A percentile compares a stretch with the other conserved stretches of the same genome.
These are phyloP conservation scores for Theobroma cacao DNA, from an alignment of 345 rosid genomes.

Conservation along the genomic window DNA sequence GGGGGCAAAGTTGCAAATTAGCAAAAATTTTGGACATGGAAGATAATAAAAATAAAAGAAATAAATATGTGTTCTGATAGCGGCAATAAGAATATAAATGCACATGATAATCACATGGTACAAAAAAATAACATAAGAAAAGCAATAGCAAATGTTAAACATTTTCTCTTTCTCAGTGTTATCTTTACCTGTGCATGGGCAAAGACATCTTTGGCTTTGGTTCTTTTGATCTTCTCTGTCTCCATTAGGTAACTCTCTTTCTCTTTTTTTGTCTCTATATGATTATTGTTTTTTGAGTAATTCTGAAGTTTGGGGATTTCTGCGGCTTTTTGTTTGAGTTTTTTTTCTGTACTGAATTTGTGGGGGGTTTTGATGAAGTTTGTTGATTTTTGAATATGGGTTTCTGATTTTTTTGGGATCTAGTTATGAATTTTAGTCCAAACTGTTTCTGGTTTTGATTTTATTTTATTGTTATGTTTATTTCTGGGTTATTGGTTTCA, in stretches of 20 bases:
- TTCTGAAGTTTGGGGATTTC: neutral
- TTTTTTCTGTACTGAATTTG: neutral
- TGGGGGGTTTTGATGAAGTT: neutral
- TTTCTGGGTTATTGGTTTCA: neutral
- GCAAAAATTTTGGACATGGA: neutral
- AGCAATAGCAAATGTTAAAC: neutral
- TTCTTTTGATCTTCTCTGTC: neutral
- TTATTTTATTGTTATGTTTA: neutral
- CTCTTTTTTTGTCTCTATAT: neutral
- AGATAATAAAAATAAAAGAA: neutral
- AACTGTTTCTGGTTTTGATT: neutral
- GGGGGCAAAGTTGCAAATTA: neutral
- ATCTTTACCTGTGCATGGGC: neutral
- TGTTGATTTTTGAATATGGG: neutral
- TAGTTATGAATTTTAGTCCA: neutral
- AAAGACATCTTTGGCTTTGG: neutral
- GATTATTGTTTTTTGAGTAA: neutral
- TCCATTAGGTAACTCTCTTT: neutral
- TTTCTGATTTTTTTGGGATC: slow-evolving; percentile 1
- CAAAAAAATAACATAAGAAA: neutral
- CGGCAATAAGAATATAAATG: neutral
- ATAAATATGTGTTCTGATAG: neutral
- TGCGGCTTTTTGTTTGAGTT: neutral
- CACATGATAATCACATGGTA: slow-evolving; percentile 3
- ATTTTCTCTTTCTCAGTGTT: neutral